A percentile compares a stretch with the other conserved stretches of the same genome.
Conservation (phyloP, 148 eudicot genomes). For the Nepenthes gracilis region DNA sequence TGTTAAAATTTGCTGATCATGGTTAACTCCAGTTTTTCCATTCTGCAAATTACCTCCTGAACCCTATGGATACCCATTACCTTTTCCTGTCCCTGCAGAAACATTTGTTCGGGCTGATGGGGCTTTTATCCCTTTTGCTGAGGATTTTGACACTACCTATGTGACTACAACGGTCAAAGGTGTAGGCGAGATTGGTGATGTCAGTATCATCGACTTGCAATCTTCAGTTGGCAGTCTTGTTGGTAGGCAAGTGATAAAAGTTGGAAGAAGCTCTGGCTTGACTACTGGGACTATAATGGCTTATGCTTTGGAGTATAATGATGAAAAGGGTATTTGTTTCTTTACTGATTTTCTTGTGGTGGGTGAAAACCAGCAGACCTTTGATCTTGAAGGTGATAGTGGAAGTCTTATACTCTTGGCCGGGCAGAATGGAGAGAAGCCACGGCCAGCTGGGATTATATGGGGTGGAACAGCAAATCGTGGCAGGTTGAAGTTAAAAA, state of each 20-base stretch:
- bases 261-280: slow-evolving; percentile 71
- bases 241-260: slow-evolving; percentile 56
- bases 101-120: slow-evolving; percentile 75
- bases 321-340: slow-evolving; percentile 57
- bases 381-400: slow-evolving; percentile 72
- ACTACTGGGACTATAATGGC: slow-evolving; percentile 65
- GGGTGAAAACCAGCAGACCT: slow-evolving; percentile 54
- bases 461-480: slow-evolving; percentile 80
- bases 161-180: slow-evolving; percentile 47
- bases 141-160: slow-evolving; percentile 35
- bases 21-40: too few relatives aligned
- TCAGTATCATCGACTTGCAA: slow-evolving; percentile 48
- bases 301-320: slow-evolving; percentile 59
- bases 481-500: slow-evolving; percentile 45
- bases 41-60: not conserved
- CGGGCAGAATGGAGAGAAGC: slow-evolving; percentile 37
- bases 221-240: slow-evolving; percentile 40
- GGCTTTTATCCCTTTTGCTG: slow-evolving; percentile 62
- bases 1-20: too few relatives aligned
- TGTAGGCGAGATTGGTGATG: slow-evolving; percentile 52
- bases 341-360: slow-evolving; percentile 63
- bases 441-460: slow-evolving; percentile 55
- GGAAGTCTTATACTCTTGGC: slow-evolving; percentile 61
- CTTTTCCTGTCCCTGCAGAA: slow-evolving; percentile 21
- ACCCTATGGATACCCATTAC: too few relatives aligned